A percentile compares a stretch with the other conserved stretches of the same genome.
phyloP scores from a whole-genome alignment of 192 early-diverging fungal species.

The Gaertneriomyces sp. region DNA sequence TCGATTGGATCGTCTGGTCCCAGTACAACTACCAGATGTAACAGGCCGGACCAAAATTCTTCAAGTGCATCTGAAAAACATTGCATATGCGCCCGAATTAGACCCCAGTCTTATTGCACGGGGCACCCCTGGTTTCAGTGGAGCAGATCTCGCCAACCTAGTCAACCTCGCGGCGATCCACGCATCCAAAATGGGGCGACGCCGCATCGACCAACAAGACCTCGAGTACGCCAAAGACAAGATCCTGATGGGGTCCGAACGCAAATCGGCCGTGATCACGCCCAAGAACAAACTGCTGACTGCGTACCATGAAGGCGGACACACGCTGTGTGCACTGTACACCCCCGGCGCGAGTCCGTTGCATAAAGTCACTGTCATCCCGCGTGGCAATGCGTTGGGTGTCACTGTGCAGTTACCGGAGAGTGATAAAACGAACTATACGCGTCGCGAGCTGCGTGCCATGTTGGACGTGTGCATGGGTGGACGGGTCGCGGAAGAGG shows the following conservation, averaged over 20 bases:
- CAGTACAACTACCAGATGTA: constrained; percentile 96
- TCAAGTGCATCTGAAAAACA: constrained; percentile 81
- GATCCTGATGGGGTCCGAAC: constrained; percentile 97
- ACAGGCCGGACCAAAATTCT: constrained; percentile 90
- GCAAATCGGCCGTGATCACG: constrained; percentile 86
- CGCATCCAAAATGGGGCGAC: constrained; percentile 77
- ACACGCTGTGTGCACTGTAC: constrained; percentile 90
- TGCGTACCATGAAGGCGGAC: constrained; percentile 98
- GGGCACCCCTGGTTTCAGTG: constrained; percentile 98
- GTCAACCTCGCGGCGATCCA: constrained; percentile 97
- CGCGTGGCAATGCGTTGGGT: constrained; percentile 81
- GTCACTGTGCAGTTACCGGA: constrained; percentile 92
- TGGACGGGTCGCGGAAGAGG: constrained; percentile 95
- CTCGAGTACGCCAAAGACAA: constrained; percentile 98
- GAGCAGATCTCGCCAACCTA: constrained; percentile 96
- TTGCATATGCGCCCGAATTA: constrained; percentile 68
- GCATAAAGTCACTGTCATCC: constrained; percentile 99
- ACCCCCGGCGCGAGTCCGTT: constrained; percentile 93
- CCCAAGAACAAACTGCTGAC: constrained; percentile 83
- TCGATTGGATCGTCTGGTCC: constrained; percentile 91
- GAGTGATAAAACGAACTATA: constrained; percentile 75
- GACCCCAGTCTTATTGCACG: constrained; percentile 83
- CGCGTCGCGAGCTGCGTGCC: constrained; percentile 80
- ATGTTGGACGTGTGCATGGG: constrained; percentile 96
- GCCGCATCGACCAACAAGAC: constrained; percentile 71